Base-by-base conservation (phyloP, 2,329 filamentous ascomycete genomes). In the Tolypocladium tropicale region DNA sequence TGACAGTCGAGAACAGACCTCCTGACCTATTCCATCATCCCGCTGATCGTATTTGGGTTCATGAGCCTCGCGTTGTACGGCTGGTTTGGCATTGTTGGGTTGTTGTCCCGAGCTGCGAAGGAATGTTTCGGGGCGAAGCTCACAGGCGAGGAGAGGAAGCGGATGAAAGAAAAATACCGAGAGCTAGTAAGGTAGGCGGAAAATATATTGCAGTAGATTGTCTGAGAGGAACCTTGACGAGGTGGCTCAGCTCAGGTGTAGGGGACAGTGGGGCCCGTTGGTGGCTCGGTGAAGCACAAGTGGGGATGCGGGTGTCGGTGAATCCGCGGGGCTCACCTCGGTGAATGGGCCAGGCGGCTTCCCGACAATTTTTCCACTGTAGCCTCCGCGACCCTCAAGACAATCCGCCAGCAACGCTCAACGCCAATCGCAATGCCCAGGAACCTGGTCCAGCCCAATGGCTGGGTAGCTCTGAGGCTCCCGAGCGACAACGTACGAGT, bases 381-480 rank as follows among this genome's bases (percentile, higher is more conserved):
- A 6, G 46, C 46, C 30, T 32, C 46, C 16, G 16, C 52, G 28
- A n/a, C 41, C 21, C 16, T 18, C 36, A 28, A 23, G n/a, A 32
- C 36, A 30, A 39, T 36, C 25, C 54, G 18, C 28, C 55, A 37
- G 50, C 25, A 54, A 41, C 51, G 33, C 32, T n/a, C 23, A 18
- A 39, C 49, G n/a, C 23, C 51, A 21, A 39, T 10, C 55, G 53
- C 36, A 30, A 69, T 73, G 64, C 57, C 67, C 6, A 65, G 67
- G 53, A 66, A 68, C 51, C 62, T 61, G 23, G 67, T 73, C 11
- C 74, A 81, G 63, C 80, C 82, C 59, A 76, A 85, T 67, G 74
- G 77, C 56, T 86, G 83, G 83, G 78, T 82, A 10, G 79, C 76
- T 50, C 69, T 86, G 51, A 76, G 78, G 66, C 74, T 86, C 11